Conservation (phyloP, 1,139 yeast species). For the Pichia sp. region DNA sequence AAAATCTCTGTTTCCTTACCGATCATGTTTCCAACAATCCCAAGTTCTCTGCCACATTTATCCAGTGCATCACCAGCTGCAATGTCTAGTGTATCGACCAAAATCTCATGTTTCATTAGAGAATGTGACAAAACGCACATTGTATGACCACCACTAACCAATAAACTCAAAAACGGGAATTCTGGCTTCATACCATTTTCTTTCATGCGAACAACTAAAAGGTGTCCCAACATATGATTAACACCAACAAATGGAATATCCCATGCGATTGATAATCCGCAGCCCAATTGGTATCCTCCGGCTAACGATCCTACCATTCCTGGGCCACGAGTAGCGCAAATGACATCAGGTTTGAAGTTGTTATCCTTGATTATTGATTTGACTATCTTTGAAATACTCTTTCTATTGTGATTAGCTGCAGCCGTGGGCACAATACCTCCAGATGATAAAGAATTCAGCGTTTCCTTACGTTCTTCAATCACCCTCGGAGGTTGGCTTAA, state of each 20-base stretch:
- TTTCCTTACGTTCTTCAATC: slow-evolving; percentile 52
- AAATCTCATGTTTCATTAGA: slow-evolving; percentile 56
- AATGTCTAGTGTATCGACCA: slow-evolving; percentile 74
- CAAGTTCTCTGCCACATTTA: slow-evolving; percentile 83
- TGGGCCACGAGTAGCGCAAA: slow-evolving; percentile 93
- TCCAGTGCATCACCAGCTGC: slow-evolving; percentile 94
- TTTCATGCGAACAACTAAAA: slow-evolving; percentile 57
- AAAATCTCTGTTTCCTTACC: slow-evolving; percentile 73
- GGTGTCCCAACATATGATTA: slow-evolving; percentile 94
- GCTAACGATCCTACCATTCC: slow-evolving; percentile 91
- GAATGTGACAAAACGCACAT: slow-evolving; percentile 66
- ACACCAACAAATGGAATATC: slow-evolving; percentile 76
- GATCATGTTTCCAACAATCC: slow-evolving; percentile 72
- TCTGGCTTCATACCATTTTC: slow-evolving; percentile 38
- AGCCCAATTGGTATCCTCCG: slow-evolving; percentile 76
- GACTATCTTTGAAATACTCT: slow-evolving; percentile 40
- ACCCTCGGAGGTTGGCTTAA: slow-evolving; percentile 36
- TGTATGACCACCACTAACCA: slow-evolving; percentile 95
- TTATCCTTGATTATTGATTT: slow-evolving; percentile 27
- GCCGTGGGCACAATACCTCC: slow-evolving; percentile 91
- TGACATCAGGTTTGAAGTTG: slow-evolving; percentile 49
- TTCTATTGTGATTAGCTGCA: slow-evolving; percentile 76
- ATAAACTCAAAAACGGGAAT: slow-evolving; percentile 72
- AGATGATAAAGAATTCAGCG: slow-evolving; percentile 53
- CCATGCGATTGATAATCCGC: slow-evolving; percentile 79